Conservation (phyloP, 352 stramenopile genomes). For the Phytophthora syringae region DNA sequence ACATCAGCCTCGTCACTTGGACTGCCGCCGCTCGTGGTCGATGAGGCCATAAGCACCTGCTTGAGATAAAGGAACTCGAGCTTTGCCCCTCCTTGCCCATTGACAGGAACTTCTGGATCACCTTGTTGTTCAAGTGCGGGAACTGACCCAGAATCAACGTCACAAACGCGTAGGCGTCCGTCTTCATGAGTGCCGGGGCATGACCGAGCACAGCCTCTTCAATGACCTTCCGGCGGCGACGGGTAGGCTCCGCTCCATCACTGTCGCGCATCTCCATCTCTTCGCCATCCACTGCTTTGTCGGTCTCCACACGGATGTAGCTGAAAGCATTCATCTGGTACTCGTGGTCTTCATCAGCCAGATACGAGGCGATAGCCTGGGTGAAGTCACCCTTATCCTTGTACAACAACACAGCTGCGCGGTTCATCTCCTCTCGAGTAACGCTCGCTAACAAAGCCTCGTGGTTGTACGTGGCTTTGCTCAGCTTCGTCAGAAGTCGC, state of each 20-base stretch:
- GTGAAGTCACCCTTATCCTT: constrained; percentile 81
- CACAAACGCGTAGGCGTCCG: constrained; percentile 90
- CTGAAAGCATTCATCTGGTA: constrained; percentile 86
- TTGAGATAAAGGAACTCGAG: constrained; percentile 87
- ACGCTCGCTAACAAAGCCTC: constrained; percentile 73
- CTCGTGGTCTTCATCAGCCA: constrained; percentile 82
- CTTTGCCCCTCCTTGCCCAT: constrained; percentile 82
- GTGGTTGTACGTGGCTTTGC: constrained; percentile 85
- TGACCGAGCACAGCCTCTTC: constrained; percentile 82
- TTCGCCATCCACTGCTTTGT: constrained; percentile 52
- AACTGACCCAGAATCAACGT: constrained; percentile 90
- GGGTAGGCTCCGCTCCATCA: constrained; percentile 34
- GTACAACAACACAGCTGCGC: constrained; percentile 82
- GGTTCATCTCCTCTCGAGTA: constrained; percentile 81
- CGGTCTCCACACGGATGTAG: constrained; percentile 77
- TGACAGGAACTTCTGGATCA: constrained; percentile 84
- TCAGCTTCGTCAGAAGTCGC: constrained; percentile 83
- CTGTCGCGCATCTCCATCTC: constrained; percentile 51
- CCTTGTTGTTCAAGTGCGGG: constrained; percentile 81
- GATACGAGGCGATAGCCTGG: constrained; percentile 79
- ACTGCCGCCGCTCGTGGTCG: constrained; percentile 47
- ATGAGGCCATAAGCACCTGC: constrained; percentile 72
- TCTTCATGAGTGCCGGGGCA: constrained; percentile 84
- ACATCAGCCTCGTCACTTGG: constrained; percentile 76
- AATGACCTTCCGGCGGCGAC: constrained; percentile 67